Evolutionary conservation across 768 basidiomycete genomes (phyloP), one percentile per base, ranked within the genome.

Genomic region (Asterophora lycoperdoides): DNA sequence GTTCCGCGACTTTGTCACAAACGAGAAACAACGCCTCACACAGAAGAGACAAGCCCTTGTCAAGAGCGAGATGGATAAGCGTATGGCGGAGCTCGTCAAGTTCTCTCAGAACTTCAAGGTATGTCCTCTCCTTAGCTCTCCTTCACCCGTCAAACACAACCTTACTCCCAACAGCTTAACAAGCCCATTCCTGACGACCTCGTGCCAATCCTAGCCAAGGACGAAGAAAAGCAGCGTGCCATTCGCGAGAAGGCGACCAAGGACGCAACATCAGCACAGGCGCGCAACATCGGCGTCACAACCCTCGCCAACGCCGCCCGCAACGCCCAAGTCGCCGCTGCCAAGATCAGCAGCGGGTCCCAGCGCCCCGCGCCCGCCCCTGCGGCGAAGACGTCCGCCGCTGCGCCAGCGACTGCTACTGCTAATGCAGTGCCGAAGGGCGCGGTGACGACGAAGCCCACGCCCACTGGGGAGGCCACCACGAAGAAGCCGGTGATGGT

Each of bases 41-140:
- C 86, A 92, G 70, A 95, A 94, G 78, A 82, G 89, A 65, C 89
- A 92, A 60, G 85, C 87, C 11, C 68, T 94, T 38, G 81, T 84
- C 43, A 94, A 93, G 77, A 88, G 78, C 60, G 94, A 97, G 64
- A 89, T 94, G 83, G 93, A 98, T 67, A 90, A 89, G 63, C 84
- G 89, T 53, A 82, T 96, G 74, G 88, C 92, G 8, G 95, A 98
- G 36, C 74, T 98, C 32, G 79, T 93, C 64, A 89, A 89, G 68
- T 99, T 97, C 68, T 92, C 91, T 55, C 79, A 89, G 66, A 86
- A 69, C 57, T 99, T 99, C 84, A 95, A 96, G 81, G 94, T 93
- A 39, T 39, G 76, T 57, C 6, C 19, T 14, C 13, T 10, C 23
- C 30, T 10, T 29, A 29, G 13, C 8, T 30, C 19, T 8, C 2